phyloP scores from a whole-genome alignment of 129 eudicot genomes.

The Daucus carota region DH1_v3.0 NC_030383.2:57804001-57804500 shows the following conservation, averaged over 20 bases:
- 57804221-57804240: neutral
- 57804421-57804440: too few species aligned
- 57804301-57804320: neutral
- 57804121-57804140: neutral
- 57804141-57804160: neutral
- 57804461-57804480: neutral
- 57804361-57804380: neutral
- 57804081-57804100: slow-evolving; percentile 6
- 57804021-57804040: slow-evolving; percentile 10
- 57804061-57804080: slow-evolving; percentile 6
- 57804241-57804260: neutral
- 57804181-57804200: slow-evolving; percentile 10
- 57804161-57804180: neutral
- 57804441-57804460: too few species aligned
- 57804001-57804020: neutral
- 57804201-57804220: neutral
- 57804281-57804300: neutral
- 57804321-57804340: neutral
- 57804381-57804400: neutral
- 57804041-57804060: slow-evolving; percentile 2
- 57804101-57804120: neutral
- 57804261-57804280: neutral
- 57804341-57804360: neutral
- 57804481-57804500: neutral
- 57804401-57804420: too few species aligned